Conservation (phyloP, 768 basidiomycete genomes). For the Trametes meyenii region DNA sequence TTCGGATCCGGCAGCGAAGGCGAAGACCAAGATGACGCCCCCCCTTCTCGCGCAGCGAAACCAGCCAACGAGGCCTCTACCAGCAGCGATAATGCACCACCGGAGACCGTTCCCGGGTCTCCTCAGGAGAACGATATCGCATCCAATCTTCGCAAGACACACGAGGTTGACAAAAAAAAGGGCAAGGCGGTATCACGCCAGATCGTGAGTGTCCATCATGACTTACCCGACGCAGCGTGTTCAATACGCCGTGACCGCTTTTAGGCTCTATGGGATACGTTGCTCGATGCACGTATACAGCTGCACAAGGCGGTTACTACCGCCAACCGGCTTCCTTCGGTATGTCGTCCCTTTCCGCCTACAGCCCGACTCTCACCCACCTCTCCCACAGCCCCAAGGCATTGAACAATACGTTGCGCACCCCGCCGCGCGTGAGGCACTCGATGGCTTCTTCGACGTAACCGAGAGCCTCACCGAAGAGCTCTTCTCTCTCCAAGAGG, state of each 20-base stretch:
- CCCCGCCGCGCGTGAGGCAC: constrained; percentile 46
- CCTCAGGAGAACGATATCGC: constrained; percentile 47
- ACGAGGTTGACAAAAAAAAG: constrained; percentile 75
- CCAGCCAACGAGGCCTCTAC: constrained; percentile 10
- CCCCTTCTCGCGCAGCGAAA: constrained; percentile 4
- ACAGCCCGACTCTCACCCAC: constrained; percentile 27
- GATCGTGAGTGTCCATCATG: constrained; percentile 51
- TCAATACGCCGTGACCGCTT: not conserved
- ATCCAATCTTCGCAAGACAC: constrained; percentile 55
- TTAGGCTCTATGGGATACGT: constrained; percentile 82
- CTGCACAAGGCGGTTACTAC: constrained; percentile 78
- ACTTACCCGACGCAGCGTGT: constrained; percentile 1
- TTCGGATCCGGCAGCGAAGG: constrained; percentile 18
- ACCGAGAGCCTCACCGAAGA: constrained; percentile 65
- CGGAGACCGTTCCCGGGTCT: constrained; percentile 6
- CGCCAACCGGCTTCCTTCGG: constrained; percentile 67
- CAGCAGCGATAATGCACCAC: constrained; percentile 3
- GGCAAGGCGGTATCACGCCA: constrained; percentile 84
- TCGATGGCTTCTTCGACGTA: constrained; percentile 61
- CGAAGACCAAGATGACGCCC: constrained; percentile 23
- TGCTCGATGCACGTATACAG: constrained; percentile 90
- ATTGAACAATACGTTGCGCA: constrained; percentile 32
- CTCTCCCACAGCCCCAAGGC: constrained; percentile 40
- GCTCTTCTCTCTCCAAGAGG: constrained; percentile 70
- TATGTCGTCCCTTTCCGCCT: constrained; percentile 38